These are phyloP conservation scores for Colletotrichum gloeosporioides DNA, from an alignment of 2,329 filamentous ascomycete species.

Conservation along the genomic window DNA sequence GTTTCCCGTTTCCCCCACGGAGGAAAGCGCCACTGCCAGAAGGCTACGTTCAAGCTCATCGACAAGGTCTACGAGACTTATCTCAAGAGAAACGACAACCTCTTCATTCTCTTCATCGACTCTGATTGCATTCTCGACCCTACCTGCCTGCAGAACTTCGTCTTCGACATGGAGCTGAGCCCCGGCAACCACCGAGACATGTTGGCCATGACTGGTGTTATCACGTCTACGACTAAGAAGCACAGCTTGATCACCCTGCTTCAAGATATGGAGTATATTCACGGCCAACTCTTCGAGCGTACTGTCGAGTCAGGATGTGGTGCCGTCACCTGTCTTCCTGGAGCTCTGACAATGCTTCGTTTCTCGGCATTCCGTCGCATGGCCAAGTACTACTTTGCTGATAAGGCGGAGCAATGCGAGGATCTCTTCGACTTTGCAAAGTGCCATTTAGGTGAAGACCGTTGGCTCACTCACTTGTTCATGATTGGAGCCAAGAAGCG, in stretches of 20 bases:
- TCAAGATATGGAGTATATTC: constrained; percentile 98
- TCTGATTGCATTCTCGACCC: constrained; percentile 94
- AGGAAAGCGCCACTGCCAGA: constrained; percentile 93
- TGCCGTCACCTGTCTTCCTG: constrained; percentile 91
- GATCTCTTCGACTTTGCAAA: constrained; percentile 98
- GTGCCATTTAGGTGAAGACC: constrained; percentile 91
- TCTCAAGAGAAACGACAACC: constrained; percentile 83
- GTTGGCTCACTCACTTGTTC: constrained; percentile 97
- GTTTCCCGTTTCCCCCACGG: constrained; percentile 92
- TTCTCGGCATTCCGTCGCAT: constrained; percentile 96
- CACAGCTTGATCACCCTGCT: constrained; percentile 89
- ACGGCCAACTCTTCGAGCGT: constrained; percentile 94
- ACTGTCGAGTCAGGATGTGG: constrained; percentile 95
- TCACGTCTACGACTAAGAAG: constrained; percentile 90
- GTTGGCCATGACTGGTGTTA: constrained; percentile 97
- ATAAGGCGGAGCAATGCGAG: constrained; percentile 93
- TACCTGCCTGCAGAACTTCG: constrained; percentile 94
- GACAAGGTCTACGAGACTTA: constrained; percentile 92
- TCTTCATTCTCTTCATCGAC: constrained; percentile 97
- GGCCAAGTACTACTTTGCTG: constrained; percentile 98
- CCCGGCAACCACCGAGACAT: constrained; percentile 91
- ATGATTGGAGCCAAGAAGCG: constrained; percentile 96
- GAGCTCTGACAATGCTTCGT: constrained; percentile 92
- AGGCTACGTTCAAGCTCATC: constrained; percentile 89
- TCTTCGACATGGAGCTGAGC: constrained; percentile 98